Conservation (phyloP, 148 eudicot species). For the Simmondsia chinensis region DNA sequence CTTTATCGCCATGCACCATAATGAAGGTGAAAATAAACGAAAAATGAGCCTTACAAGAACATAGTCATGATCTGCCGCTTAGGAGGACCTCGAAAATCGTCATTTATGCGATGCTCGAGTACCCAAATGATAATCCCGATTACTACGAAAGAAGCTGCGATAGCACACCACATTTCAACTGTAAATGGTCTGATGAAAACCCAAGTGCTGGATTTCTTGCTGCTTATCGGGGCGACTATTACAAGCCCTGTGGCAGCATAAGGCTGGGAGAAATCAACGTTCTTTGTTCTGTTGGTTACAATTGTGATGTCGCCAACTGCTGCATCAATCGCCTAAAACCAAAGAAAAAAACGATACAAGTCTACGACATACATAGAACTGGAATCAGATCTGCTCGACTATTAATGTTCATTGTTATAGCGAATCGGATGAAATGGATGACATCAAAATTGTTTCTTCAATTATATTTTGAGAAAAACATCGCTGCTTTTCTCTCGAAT, state of each 20-base stretch:
- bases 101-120: conserved; percentile 83
- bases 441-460: too few species aligned
- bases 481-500: too few species aligned
- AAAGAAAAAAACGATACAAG: too few species aligned
- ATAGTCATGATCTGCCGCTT: conserved; percentile 66
- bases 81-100: conserved; percentile 89
- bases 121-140: conserved; percentile 90
- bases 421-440: too few species aligned
- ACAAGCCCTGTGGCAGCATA: conserved; percentile 79
- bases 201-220: conserved; percentile 66
- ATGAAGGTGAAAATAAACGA: not conserved
- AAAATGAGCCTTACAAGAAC: conserved; percentile 53
- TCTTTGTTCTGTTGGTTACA: conserved; percentile 58
- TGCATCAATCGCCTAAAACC: conserved; percentile 59
- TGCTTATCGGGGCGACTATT: conserved; percentile 69
- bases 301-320: conserved; percentile 94
- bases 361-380: not conserved
- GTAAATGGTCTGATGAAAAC: conserved; percentile 85
- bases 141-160: conserved; percentile 56
- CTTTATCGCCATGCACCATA: too few species aligned
- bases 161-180: conserved; percentile 64
- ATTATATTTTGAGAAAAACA: too few species aligned
- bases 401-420: too few species aligned
- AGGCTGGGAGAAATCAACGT: conserved; percentile 93
- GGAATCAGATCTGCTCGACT: not conserved